These are phyloP conservation scores for Pulicaria dysenterica DNA, from an alignment of 129 eudicot genomes.

Conservation along the genomic window DNA sequence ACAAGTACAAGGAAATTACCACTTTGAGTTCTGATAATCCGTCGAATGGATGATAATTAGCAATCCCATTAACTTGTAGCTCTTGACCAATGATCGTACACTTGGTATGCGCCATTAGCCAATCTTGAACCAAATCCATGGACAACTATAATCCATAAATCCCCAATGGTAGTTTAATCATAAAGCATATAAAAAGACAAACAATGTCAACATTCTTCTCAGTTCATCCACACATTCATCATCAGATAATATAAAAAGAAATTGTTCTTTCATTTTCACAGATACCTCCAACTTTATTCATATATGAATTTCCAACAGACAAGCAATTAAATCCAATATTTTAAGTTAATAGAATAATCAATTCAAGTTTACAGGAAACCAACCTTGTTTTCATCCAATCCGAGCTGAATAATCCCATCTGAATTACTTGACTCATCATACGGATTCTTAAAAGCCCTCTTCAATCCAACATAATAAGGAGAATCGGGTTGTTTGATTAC, in stretches of 20 bases:
- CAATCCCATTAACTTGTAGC: conserved; percentile 50
- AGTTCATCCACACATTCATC: conserved; percentile 27
- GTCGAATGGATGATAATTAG: conserved; percentile 68
- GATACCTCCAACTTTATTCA: not conserved
- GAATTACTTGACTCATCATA: conserved; percentile 54
- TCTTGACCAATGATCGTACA: conserved; percentile 45
- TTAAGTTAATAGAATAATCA: not conserved
- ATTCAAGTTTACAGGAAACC: conserved; percentile 2
- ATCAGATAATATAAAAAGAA: conserved; percentile 23
- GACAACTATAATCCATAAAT: conserved; percentile 54
- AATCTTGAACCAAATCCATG: conserved; percentile 75
- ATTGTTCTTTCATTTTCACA: conserved; percentile 5
- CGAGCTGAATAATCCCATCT: conserved; percentile 73
- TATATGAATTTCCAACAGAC: not conserved
- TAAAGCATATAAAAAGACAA: not conserved
- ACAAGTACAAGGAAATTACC: conserved; percentile 37
- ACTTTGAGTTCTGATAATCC: conserved; percentile 71
- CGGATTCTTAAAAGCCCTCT: conserved; percentile 51
- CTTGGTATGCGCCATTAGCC: conserved; percentile 58
- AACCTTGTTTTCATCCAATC: conserved; percentile 71
- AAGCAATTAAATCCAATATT: conserved; percentile 6
- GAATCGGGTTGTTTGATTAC: conserved; percentile 52
- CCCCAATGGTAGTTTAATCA: conserved; percentile 11
- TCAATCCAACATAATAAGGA: conserved; percentile 58
- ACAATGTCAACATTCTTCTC: not conserved